Base-by-base conservation (phyloP, 2,329 filamentous ascomycete species). In the Berkeleyomyces basicola region DNA sequence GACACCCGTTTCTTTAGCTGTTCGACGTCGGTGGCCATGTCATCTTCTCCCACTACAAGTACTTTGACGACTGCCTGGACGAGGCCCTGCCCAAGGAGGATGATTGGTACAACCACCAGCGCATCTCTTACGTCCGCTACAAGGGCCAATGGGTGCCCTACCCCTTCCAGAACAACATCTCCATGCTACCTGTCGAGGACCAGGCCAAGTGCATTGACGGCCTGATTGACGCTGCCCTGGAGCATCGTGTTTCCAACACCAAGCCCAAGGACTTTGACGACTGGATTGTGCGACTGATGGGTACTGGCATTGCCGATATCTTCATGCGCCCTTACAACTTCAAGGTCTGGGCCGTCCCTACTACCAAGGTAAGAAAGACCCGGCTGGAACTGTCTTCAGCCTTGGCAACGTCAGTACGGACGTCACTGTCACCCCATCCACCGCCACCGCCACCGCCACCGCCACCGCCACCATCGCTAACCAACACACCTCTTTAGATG, bases 301-400 rank as follows among this genome's bases (percentile, higher is more conserved):
- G 93, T 70, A 78, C 83, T 70, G 92, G 92, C 70, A 82, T 99
- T 71, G 92, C 91, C 68, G 85, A 99, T 74, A 81, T 92, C 70
- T 99, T 99, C 83, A 99, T 99, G 93, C 83, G 93, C 70, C 93
- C 93, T 62, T 99, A 99, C 82, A 99, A 99, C 84, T 99, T 86
- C 85, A 99, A 99, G 80, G 93, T 99, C 73, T 99, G 93, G 93
- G 93, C 93, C 66, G 92, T 97, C 70, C 93, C 93, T 65, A 96
- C 92, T 63, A 96, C 87, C 69, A 95, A 95, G 85, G 90, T 95
- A 81, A 53, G 49, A 9, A 37, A 31, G 7, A 14, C 4, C 23
- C n/a, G 14, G 23, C 9, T 53, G 49, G 7, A n/a, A 47, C 6
- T 70, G 80, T 67, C 37, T 14, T 40, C 57, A 10, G 1, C 44